Evolutionary conservation across 2,329 filamentous ascomycete genomes (phyloP), one percentile per base, ranked within the genome.

Genomic region (Pyrenophora graminea): DNA sequence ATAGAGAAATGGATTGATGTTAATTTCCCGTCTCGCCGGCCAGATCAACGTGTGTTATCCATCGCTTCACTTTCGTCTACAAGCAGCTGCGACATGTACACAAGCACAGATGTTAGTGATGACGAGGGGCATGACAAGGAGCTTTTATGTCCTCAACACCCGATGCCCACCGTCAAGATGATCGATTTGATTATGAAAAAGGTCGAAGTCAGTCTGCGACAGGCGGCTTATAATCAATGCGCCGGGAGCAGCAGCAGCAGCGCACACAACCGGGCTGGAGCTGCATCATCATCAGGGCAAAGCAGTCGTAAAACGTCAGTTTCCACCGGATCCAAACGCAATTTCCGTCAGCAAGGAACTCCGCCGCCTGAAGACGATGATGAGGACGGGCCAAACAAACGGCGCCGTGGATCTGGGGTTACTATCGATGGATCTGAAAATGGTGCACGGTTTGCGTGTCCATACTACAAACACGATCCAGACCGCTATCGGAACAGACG

Each of bases 391-490:
- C 27, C 62, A 13, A 65, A 58, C 37, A 69, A 70, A 36, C 57
- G 62, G 21, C 59, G 66, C 5, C 57, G 66, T 3, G 61, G 61
- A 41, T 68, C 66, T n/a, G 51, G 62, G 8, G 53, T 54, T 4
- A 63, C 60, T 2, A 59, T 59, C 4, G 61, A 65, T 18, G 63
- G 63, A 39, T 69, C 67, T 1, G 66, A 68, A 18, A 47, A 39
- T 6, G 62, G 62, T 3, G 57, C 58, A 2, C 52, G 60, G 61
- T 68, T 74, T 30, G 74, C 74, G 3, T 77, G 75, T 45, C 75
- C 75, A 0, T 77, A 71, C 46, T 75, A 67, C 61, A 77, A 77
- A 52, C 69, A 74, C 39, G 72, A 75, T 42, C 71, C 71, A 0
- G 58, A 64, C 6, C 67, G 67, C 17, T 76, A 75, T 47, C 67